phyloP scores from a whole-genome alignment of 2,329 filamentous ascomycete species.

The Fusarium citri region DNA sequence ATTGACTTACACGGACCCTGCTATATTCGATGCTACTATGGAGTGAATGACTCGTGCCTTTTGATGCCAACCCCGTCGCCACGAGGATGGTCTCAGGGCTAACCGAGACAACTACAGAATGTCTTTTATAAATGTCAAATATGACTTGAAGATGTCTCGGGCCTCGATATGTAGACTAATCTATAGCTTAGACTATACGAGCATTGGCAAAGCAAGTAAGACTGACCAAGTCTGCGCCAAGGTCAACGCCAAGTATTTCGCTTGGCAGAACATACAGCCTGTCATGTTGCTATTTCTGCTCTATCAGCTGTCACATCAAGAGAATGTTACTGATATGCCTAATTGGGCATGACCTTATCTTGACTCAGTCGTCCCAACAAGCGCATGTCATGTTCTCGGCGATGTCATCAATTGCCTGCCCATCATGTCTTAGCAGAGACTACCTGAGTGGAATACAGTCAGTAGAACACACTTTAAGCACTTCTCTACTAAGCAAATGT shows the following conservation, averaged over 20 bases:
- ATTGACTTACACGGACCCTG: background rate
- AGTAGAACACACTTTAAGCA: background rate
- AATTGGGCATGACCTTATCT: background rate
- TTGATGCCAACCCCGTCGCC: background rate
- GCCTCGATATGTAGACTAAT: background rate
- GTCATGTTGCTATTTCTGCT: background rate
- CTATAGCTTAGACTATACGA: background rate
- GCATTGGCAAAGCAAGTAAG: background rate
- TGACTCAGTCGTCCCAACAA: background rate
- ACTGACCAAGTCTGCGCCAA: background rate
- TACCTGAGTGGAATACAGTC: background rate
- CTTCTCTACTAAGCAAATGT: background rate
- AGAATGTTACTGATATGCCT: background rate
- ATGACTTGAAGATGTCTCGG: background rate
- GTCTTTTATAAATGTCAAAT: background rate
- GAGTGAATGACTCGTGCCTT: slow-evolving; percentile 1
- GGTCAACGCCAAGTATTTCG: background rate
- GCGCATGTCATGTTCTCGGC: background rate
- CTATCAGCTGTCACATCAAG: background rate
- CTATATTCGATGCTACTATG: background rate
- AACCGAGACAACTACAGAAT: background rate
- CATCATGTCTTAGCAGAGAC: background rate
- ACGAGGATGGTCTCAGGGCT: background rate
- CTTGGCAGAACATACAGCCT: background rate
- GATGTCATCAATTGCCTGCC: background rate